Evolutionary conservation across 805 yeast genomes (phyloP).

Genomic region (Clavispora santaluciae): DNA sequence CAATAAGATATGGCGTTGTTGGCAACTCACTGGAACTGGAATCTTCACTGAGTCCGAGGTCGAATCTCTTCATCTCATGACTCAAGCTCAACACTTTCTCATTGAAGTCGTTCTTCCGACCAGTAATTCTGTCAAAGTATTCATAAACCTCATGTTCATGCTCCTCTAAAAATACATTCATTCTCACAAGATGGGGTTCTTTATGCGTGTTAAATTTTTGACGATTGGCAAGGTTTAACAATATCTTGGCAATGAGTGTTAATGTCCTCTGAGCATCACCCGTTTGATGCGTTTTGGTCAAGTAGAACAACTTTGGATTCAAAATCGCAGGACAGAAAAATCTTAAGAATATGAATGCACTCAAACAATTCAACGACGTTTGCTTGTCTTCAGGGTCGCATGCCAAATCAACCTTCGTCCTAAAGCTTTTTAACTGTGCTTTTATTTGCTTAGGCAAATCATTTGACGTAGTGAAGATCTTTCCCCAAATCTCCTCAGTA

Average conservation of each 20-base stretch:
- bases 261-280: constrained; percentile 72
- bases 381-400: constrained; percentile 50
- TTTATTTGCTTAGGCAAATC: constrained; percentile 71
- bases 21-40: constrained; percentile 55
- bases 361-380: constrained; percentile 63
- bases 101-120: constrained; percentile 61
- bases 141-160: constrained; percentile 57
- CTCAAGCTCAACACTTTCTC: constrained; percentile 54
- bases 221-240: constrained; percentile 76
- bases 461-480: constrained; percentile 60
- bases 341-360: constrained; percentile 74
- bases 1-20: constrained; percentile 63
- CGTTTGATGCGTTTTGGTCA: constrained; percentile 65
- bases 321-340: constrained; percentile 84
- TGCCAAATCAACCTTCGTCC: constrained; percentile 60
- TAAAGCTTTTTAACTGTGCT: constrained; percentile 54
- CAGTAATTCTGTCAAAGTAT: constrained; percentile 70
- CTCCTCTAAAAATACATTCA: constrained; percentile 64
- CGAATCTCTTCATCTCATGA: constrained; percentile 53
- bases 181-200: constrained; percentile 69
- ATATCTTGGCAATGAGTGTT: constrained; percentile 73
- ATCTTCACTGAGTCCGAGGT: constrained; percentile 48
- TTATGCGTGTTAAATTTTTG: constrained; percentile 69
- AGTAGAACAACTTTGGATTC: constrained; percentile 79
- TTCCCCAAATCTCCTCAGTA: constrained; percentile 59